Evolutionary conservation across 2,329 filamentous ascomycete species (phyloP), one percentile per base, ranked within the genome.

Genomic region (Fusarium subtropicale): DNA sequence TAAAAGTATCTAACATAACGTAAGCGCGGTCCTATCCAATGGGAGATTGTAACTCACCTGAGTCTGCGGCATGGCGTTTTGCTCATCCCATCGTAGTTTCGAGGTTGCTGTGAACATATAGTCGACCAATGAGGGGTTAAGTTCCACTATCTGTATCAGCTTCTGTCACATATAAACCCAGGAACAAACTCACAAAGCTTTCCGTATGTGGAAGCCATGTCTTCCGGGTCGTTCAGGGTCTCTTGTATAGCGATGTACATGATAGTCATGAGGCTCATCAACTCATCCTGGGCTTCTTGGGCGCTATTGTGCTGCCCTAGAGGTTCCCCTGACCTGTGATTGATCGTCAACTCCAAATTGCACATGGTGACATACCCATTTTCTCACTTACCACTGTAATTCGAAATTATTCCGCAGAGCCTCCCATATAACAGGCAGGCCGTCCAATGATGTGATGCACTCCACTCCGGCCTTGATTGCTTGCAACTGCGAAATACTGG

Each of bases 51-150:
- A 20, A 67, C 69, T 80, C 84, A 91, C 82, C 84, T 91, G 85
- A 70, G 88, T 88, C 62, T 92, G 87, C 57, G 84, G 91, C 76
- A 85, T 84, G 67, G 80, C 74, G 18, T 80, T 89, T 74, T 87
- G 87, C 81, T 86, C 92, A 76, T 93, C 90, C 91, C 91, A 94
- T 56, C 92, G 86, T 58, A 93, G 79, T 72, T 88, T 90, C 7
- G 90, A 87, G 33, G 89, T 88, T 22, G 88, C 86, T 48, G 90
- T 88, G 31, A 94, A 87, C 77, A 97, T 85, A 59, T 91, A 90
- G 48, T 91, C 86, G 20, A 94, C 85, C 48, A 97, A 79, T 56
- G 87, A 87, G 1, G 93, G 92, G 26, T 89, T 83, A 52, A 93
- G 79, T 12, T 81, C 81, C 64, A 87, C 86, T 86, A 53, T 71